A percentile compares a stretch with the other conserved stretches of the same genome.
Evolutionary conservation across 2,329 filamentous ascomycete genomes (phyloP).

Genomic region (Ophiostoma montium): DNA sequence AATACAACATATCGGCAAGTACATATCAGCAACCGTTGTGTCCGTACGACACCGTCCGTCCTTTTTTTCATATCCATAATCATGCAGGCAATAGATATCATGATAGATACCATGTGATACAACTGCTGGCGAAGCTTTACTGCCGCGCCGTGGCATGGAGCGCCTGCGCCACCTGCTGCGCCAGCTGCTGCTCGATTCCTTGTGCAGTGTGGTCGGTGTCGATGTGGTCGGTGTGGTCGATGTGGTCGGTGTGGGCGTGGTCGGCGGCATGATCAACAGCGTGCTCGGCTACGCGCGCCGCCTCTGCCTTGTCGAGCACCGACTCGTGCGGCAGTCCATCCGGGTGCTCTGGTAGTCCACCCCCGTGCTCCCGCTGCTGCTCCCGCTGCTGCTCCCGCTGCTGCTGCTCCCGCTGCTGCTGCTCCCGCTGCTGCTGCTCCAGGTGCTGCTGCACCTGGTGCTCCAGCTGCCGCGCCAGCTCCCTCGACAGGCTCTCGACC

Average conservation of each 20-base stretch:
- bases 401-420: background rate
- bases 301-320: background rate
- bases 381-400: background rate
- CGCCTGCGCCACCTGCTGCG: constrained; percentile 9
- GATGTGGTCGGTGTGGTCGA: background rate
- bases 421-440: background rate
- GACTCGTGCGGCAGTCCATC: background rate
- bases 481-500: constrained; percentile 21
- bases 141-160: constrained; percentile 2
- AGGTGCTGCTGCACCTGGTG: background rate
- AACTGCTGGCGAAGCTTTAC: background rate
- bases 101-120: too few species aligned
- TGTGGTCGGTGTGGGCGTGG: background rate
- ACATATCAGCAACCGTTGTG: too few species aligned
- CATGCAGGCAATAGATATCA: too few species aligned
- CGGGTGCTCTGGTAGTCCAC: too few species aligned
- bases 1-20: too few species aligned
- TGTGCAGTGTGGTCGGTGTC: background rate
- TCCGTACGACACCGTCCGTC: too few species aligned
- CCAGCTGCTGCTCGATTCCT: constrained; percentile 6
- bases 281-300: background rate
- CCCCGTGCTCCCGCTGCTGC: background rate
- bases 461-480: background rate
- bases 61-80: too few species aligned
- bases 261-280: background rate